Conservation (phyloP, 768 basidiomycete species). For the Phallus indusiatus region DNA sequence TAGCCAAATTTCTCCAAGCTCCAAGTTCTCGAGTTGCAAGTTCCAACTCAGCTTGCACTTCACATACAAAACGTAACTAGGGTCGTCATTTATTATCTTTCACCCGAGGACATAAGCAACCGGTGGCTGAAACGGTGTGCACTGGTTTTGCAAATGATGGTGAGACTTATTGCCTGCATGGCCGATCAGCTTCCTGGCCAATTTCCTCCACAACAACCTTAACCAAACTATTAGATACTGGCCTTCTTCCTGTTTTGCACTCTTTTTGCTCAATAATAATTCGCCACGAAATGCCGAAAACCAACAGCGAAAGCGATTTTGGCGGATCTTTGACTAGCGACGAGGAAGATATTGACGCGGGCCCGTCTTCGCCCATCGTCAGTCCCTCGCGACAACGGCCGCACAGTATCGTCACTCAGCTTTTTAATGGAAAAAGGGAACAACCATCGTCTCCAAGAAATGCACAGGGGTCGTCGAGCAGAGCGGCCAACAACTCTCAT, state of each 20-base stretch:
- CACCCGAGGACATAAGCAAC: no score
- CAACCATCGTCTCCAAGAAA: neutral
- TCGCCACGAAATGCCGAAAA: conserved; percentile 43
- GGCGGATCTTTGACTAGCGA: conserved; percentile 55
- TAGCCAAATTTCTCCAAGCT: no score
- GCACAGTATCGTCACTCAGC: neutral
- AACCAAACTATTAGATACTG: neutral
- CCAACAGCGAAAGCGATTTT: conserved; percentile 59
- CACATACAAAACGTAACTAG: no score
- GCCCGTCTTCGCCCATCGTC: conserved; percentile 10
- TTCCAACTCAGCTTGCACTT: no score
- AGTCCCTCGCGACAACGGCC: neutral
- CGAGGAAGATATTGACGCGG: conserved; percentile 15
- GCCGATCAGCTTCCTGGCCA: no score
- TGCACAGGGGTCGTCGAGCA: neutral
- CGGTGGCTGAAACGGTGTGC: no score
- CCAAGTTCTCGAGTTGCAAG: no score
- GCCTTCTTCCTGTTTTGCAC: neutral
- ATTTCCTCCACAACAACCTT: neutral
- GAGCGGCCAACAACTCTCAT: neutral
- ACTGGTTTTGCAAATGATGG: no score
- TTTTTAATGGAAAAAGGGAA: neutral
- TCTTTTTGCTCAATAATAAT: neutral
- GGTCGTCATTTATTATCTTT: no score
- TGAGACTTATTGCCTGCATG: no score